Percentiles rank a stretch among this genome's conserved stretches.
phyloP scores from a whole-genome alignment of 352 stramenopile species.

The Pythium graminicola region DNA sequence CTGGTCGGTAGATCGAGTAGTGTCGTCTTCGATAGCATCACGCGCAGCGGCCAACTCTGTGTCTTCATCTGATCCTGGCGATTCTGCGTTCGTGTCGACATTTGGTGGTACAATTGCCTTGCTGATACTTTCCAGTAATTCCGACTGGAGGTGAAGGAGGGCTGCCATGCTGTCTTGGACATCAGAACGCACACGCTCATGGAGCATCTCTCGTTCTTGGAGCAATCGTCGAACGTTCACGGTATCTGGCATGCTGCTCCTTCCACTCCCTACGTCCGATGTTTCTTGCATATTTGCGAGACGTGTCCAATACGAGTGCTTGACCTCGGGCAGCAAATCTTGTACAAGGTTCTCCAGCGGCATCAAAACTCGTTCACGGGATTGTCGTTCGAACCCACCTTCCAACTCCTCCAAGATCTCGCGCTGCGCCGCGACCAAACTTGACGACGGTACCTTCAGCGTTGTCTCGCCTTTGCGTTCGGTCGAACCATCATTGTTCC shows the following conservation, averaged over 20 bases:
- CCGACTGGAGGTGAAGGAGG: constrained; percentile 42
- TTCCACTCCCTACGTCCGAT: background rate
- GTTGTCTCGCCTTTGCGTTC: constrained; percentile 4
- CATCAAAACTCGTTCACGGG: constrained; percentile 35
- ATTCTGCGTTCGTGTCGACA: background rate
- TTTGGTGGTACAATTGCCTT: constrained; percentile 5
- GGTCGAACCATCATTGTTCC: constrained; percentile 9
- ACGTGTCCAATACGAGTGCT: constrained; percentile 71
- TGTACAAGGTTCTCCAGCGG: constrained; percentile 38
- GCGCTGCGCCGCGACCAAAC: constrained; percentile 27
- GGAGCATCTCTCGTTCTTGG: constrained; percentile 44
- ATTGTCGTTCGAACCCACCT: constrained; percentile 36
- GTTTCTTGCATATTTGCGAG: constrained; percentile 25
- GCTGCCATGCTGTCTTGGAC: constrained; percentile 49
- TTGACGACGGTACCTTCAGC: constrained; percentile 15
- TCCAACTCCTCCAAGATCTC: constrained; percentile 33
- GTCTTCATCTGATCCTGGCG: constrained; percentile 1
- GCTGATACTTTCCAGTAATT: constrained; percentile 30
- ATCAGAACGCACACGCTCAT: constrained; percentile 34
- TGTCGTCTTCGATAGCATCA: constrained; percentile 2
- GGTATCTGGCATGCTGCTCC: constrained; percentile 5
- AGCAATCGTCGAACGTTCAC: constrained; percentile 39
- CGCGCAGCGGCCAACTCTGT: background rate
- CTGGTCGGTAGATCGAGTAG: background rate
- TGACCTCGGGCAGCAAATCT: constrained; percentile 59